phyloP scores from a whole-genome alignment of 768 basidiomycete genomes.

The Kwoniella pini region DNA sequence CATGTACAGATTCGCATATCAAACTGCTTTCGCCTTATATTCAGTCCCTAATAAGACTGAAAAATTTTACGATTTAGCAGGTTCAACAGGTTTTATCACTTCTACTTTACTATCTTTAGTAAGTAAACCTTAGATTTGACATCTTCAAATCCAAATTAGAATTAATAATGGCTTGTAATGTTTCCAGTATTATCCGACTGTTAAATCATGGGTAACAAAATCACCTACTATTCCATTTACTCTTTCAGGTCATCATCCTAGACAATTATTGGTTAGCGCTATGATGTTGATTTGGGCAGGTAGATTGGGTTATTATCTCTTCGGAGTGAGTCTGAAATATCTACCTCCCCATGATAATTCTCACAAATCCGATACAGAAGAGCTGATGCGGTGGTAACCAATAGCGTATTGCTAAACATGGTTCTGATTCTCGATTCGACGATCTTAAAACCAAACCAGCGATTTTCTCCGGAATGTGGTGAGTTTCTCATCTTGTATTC shows the following conservation, averaged over 20 bases:
- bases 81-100: constrained; percentile 67
- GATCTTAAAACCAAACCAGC: constrained; percentile 60
- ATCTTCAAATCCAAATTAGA: no score
- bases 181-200: constrained; percentile 62
- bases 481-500: constrained; percentile 50
- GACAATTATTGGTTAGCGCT: constrained; percentile 65
- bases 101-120: constrained; percentile 63
- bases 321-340: constrained; percentile 56
- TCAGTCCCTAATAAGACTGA: constrained; percentile 69
- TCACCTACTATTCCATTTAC: constrained; percentile 49
- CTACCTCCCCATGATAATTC: not conserved
- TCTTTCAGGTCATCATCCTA: constrained; percentile 47
- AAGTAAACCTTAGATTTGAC: not conserved
- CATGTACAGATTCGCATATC: constrained; percentile 40
- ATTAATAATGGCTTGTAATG: no score
- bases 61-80: constrained; percentile 68
- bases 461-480: constrained; percentile 65
- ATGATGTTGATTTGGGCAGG: constrained; percentile 65
- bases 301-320: constrained; percentile 67
- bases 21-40: constrained; percentile 59
- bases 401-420: constrained; percentile 60
- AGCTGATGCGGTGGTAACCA: not conserved
- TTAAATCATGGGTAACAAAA: constrained; percentile 59
- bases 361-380: not conserved
- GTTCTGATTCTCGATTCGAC: constrained; percentile 69